Conservation (phyloP, 495 filamentous ascomycete species). For the Cenococcum geophilum region DNA sequence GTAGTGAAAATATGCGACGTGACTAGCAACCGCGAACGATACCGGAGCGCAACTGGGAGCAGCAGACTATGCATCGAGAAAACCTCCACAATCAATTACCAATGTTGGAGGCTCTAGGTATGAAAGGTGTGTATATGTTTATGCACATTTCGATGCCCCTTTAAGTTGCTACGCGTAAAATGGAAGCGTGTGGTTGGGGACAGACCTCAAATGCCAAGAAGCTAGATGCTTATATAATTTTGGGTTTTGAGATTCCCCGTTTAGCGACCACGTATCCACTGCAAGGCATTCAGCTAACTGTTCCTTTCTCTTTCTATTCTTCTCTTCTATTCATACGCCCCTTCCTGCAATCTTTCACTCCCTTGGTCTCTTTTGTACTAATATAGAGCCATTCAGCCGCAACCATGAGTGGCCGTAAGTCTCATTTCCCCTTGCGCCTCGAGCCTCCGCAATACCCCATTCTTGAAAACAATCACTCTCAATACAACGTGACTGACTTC, state of each 20-base stretch:
- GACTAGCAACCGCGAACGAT: too few species aligned
- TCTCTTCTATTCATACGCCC: background rate
- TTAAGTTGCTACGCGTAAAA: too few species aligned
- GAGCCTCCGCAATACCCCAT: conserved; percentile 13
- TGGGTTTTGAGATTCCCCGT: background rate
- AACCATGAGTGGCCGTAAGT: conserved; percentile 54
- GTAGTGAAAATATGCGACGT: too few species aligned
- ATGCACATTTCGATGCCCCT: too few species aligned
- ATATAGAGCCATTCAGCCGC: conserved; percentile 27
- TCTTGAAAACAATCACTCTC: conserved; percentile 1
- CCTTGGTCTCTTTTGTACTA: conserved; percentile 3
- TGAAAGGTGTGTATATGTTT: too few species aligned
- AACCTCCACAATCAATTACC: too few species aligned
- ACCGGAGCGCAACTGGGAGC: too few species aligned
- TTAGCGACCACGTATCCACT: conserved; percentile 5
- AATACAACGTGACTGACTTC: conserved; percentile 24
- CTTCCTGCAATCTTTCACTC: conserved; percentile 12
- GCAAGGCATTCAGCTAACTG: background rate
- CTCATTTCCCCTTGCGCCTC: conserved; percentile 7
- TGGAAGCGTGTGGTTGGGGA: too few species aligned
- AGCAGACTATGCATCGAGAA: too few species aligned
- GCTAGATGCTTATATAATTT: background rate
- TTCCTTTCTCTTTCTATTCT: background rate
- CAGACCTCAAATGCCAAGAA: background rate
- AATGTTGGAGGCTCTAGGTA: too few species aligned